phyloP scores from a whole-genome alignment of 768 basidiomycete species.

The Leccinum obscurum region DNA sequence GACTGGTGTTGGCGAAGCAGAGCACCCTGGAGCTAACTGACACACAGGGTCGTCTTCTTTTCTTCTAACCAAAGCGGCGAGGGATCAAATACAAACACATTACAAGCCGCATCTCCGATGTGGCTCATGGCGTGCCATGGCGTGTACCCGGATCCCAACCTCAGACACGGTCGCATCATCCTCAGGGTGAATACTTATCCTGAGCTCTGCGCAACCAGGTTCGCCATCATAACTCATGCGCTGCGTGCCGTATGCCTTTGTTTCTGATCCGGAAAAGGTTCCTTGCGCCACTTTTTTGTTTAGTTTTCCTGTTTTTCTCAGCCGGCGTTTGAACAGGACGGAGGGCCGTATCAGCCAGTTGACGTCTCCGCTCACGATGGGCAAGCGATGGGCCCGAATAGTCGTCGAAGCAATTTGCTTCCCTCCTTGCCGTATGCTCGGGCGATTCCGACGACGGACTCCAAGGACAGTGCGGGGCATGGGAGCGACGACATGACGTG shows the following conservation, averaged over 20 bases:
- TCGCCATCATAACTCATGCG: background rate
- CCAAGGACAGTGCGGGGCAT: too few relatives aligned
- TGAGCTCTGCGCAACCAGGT: background rate
- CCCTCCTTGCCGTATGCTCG: too few relatives aligned
- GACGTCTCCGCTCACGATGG: too few relatives aligned
- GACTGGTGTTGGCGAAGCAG: background rate
- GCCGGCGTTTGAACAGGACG: background rate
- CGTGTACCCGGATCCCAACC: background rate
- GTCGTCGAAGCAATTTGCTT: too few relatives aligned
- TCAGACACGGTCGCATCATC: background rate
- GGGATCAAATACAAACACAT: slow-evolving; percentile 80
- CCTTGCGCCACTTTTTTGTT: background rate
- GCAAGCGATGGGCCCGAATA: too few relatives aligned
- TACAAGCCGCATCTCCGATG: slow-evolving; percentile 63
- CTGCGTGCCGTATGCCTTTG: background rate
- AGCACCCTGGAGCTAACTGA: slow-evolving; percentile 29
- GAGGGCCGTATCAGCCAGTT: too few relatives aligned
- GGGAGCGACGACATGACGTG: too few relatives aligned
- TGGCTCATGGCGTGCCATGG: slow-evolving; percentile 54
- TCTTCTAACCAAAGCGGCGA: slow-evolving; percentile 63
- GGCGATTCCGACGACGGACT: too few relatives aligned
- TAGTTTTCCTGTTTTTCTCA: background rate
- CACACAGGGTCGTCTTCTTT: slow-evolving; percentile 82
- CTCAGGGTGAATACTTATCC: background rate
- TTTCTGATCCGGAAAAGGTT: background rate